These are phyloP conservation scores for Viola odorata DNA, from an alignment of 345 rosid genomes.

Conservation along the genomic window DNA sequence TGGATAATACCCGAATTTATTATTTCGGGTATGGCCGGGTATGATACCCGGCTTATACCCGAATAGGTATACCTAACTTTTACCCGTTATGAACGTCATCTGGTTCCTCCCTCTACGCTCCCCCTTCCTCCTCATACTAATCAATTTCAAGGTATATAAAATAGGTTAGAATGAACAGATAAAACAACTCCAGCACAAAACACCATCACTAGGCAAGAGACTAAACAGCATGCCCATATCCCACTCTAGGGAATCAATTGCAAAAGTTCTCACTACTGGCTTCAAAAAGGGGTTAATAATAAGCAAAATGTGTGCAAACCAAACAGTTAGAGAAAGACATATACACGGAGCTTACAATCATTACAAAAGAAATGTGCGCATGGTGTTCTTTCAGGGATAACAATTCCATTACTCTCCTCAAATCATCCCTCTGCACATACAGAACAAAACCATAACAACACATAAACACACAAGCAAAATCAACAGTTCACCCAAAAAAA, in stretches of 20 bases:
- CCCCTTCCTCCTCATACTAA: too few species aligned
- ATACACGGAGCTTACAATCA: constrained; percentile 47
- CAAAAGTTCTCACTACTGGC: neutral
- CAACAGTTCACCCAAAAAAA: neutral
- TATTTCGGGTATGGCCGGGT: too few species aligned
- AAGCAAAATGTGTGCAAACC: neutral
- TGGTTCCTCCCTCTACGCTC: too few species aligned
- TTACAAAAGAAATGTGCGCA: constrained; percentile 84
- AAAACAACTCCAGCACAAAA: neutral
- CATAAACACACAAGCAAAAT: neutral
- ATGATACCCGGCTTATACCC: too few species aligned
- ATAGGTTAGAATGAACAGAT: too few species aligned
- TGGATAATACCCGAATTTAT: too few species aligned
- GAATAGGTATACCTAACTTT: too few species aligned
- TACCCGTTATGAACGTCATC: too few species aligned
- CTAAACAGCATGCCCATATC: neutral
- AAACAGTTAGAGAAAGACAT: neutral
- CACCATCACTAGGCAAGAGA: neutral
- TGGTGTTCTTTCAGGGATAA: constrained; percentile 74
- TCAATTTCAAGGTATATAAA: too few species aligned
- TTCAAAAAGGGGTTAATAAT: neutral
- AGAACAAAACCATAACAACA: constrained; percentile 7
- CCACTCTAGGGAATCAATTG: neutral
- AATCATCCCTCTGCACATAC: constrained; percentile 45
- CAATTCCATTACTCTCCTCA: constrained; percentile 72